phyloP scores from a whole-genome alignment of 495 filamentous ascomycete species.

The Annulohypoxylon maeteangense region DNA sequence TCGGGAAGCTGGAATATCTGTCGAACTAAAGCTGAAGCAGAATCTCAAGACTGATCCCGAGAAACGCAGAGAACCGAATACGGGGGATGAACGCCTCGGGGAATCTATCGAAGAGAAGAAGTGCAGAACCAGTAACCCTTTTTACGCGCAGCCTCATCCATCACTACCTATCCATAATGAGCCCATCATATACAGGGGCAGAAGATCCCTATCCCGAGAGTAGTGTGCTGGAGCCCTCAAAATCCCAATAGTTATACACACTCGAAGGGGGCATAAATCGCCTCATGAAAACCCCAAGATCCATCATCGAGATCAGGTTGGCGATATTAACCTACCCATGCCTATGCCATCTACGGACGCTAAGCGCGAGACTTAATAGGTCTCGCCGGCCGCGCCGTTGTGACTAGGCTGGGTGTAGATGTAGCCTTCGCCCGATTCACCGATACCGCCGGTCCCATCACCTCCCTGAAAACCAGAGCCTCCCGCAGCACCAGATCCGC shows the following conservation, averaged over 20 bases:
- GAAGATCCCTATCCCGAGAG: constrained; percentile 24
- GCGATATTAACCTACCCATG: constrained; percentile 4
- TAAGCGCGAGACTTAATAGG: constrained; percentile 43
- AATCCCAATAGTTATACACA: constrained; percentile 46
- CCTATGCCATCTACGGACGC: constrained; percentile 21
- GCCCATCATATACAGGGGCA: constrained; percentile 50
- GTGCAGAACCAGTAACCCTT: constrained; percentile 37
- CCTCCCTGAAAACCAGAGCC: constrained; percentile 64
- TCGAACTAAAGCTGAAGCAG: constrained; percentile 38
- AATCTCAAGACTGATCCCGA: constrained; percentile 45
- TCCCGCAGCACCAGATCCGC: constrained; percentile 58
- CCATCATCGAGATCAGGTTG: constrained; percentile 6
- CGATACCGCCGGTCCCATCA: constrained; percentile 67
- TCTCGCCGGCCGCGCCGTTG: constrained; percentile 71
- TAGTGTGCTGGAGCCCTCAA: constrained; percentile 14
- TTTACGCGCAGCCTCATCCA: constrained; percentile 38
- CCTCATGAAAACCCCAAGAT: constrained; percentile 14
- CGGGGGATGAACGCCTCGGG: constrained; percentile 43
- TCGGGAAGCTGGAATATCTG: constrained; percentile 43
- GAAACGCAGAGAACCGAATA: constrained; percentile 38
- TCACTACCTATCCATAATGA: constrained; percentile 38
- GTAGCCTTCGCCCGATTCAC: constrained; percentile 69
- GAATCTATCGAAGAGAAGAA: constrained; percentile 52
- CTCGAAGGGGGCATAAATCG: constrained; percentile 35
- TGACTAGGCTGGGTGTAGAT: constrained; percentile 75